Conservation (phyloP, 768 basidiomycete genomes). For the Mycena venus region DNA sequence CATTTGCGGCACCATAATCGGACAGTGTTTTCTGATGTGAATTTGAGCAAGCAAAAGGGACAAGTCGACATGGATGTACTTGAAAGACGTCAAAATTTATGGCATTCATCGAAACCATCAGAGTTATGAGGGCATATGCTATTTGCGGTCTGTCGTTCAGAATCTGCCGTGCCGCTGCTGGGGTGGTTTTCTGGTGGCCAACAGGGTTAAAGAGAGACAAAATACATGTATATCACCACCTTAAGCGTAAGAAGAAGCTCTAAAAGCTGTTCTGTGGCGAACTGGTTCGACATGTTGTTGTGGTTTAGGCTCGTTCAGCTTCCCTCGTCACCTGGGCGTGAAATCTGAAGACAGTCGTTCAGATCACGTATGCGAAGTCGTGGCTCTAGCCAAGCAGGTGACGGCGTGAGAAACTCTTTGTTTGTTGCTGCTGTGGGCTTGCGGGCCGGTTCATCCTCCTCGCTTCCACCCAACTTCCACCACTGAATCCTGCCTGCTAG, state of each 20-base stretch:
- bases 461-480: not conserved
- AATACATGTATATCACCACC: constrained; percentile 47
- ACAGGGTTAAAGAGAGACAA: constrained; percentile 1
- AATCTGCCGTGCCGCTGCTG: constrained; percentile 75
- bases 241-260: constrained; percentile 85
- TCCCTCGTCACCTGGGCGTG: too few species aligned
- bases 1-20: constrained; percentile 56
- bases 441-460: not conserved
- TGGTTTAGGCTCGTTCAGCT: too few species aligned
- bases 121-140: constrained; percentile 79
- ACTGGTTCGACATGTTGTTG: constrained; percentile 63
- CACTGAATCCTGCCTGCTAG: not conserved
- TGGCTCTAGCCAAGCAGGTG: not conserved
- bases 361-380: not conserved
- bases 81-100: constrained; percentile 83
- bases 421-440: too few species aligned
- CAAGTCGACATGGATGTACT: constrained; percentile 49
- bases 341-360: too few species aligned
- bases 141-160: constrained; percentile 82
- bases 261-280: constrained; percentile 75
- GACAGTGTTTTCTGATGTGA: constrained; percentile 71
- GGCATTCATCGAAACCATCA: constrained; percentile 85
- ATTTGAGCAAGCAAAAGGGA: constrained; percentile 6
- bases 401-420: not conserved
- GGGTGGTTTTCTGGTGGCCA: constrained; percentile 74